Conservation (phyloP, 768 basidiomycete genomes). For the Cyathus striatus region DNA sequence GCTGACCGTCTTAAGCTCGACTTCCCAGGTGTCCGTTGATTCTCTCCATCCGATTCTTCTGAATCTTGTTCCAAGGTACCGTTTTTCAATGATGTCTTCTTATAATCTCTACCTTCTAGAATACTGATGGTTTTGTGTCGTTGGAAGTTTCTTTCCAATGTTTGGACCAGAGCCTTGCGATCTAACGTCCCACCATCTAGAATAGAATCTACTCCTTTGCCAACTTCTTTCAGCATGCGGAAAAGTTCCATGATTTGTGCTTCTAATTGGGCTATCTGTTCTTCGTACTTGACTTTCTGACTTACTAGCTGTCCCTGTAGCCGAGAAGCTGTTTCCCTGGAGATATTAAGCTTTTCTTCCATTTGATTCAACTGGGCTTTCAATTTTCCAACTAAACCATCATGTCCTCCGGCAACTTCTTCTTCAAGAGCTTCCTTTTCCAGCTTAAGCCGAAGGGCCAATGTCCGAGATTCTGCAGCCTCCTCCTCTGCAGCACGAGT, state of each 20-base stretch:
- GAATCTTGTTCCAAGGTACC: slow-evolving; percentile 19
- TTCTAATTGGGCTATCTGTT: slow-evolving; percentile 83
- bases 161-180: slow-evolving; percentile 73
- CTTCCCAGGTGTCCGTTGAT: slow-evolving; percentile 56
- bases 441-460: slow-evolving; percentile 59
- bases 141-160: slow-evolving; percentile 78
- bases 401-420: slow-evolving; percentile 75
- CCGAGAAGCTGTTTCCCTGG: slow-evolving; percentile 71
- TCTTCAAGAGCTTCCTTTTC: slow-evolving; percentile 83
- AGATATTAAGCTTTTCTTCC: slow-evolving; percentile 75
- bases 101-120: slow-evolving; percentile 64
- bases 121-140: slow-evolving; percentile 80
- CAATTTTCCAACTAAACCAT: slow-evolving; percentile 79
- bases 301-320: slow-evolving; percentile 74
- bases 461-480: slow-evolving; percentile 58
- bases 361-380: slow-evolving; percentile 64
- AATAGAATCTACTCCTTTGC: slow-evolving; percentile 71
- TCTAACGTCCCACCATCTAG: slow-evolving; percentile 71
- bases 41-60: slow-evolving; percentile 42
- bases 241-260: slow-evolving; percentile 92
- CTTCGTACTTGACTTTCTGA: slow-evolving; percentile 78
- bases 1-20: slow-evolving; percentile 34
- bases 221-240: slow-evolving; percentile 86
- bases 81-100: slow-evolving; percentile 12
- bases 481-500: slow-evolving; percentile 78